phyloP scores from a whole-genome alignment of 2,329 filamentous ascomycete species.

The Penicillium rolfsii region DNA sequence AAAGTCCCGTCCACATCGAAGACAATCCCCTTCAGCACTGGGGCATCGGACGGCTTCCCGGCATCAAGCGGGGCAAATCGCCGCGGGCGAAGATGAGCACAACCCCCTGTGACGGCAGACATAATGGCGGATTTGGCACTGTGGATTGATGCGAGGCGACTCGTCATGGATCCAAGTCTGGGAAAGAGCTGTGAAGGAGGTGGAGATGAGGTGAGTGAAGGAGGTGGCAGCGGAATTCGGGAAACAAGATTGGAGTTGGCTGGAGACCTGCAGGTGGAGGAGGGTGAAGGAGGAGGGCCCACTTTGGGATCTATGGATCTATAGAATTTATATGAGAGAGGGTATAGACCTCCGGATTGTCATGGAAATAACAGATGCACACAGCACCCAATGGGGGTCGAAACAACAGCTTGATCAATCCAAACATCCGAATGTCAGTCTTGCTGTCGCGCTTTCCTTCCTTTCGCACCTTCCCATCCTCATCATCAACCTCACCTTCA shows the following conservation, averaged over 20 bases:
- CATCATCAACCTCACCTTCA: neutral
- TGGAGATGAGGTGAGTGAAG: neutral
- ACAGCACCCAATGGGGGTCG: no score
- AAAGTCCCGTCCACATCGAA: slow-evolving; percentile 97
- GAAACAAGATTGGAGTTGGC: neutral
- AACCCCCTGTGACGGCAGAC: slow-evolving; percentile 21
- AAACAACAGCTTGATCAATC: no score
- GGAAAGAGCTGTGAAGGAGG: neutral
- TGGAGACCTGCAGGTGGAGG: no score
- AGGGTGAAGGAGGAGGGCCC: neutral
- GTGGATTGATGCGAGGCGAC: slow-evolving; percentile 2
- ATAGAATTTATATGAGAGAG: neutral
- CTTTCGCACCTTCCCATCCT: neutral
- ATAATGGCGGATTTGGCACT: slow-evolving; percentile 24
- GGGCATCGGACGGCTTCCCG: slow-evolving; percentile 38
- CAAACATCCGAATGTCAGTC: neutral
- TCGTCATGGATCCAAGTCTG: slow-evolving; percentile 1
- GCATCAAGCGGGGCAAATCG: slow-evolving; percentile 57
- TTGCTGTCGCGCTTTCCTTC: neutral
- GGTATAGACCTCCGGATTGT: neutral
- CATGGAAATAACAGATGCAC: no score
- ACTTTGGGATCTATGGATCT: neutral
- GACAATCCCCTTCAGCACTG: slow-evolving; percentile 62
- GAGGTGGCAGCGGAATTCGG: neutral
- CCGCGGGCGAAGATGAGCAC: slow-evolving; percentile 39